Evolutionary conservation across 1,284 basidiomycete genomes (phyloP).

Genomic region (Trametes hirsuta): DNA sequence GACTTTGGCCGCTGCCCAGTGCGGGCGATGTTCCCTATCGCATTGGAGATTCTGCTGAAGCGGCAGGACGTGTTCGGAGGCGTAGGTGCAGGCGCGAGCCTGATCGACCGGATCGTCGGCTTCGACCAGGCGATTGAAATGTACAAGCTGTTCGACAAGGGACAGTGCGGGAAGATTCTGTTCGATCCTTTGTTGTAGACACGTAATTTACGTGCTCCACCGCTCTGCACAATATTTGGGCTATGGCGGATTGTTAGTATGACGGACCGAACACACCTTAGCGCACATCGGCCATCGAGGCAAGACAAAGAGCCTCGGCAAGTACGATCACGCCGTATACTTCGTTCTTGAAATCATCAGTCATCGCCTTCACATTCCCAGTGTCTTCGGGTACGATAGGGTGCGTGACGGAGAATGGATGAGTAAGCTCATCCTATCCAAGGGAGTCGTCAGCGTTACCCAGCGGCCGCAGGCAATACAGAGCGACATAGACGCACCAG

Average conservation of each 20-base stretch:
- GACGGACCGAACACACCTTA: no score
- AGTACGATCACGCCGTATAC: no score
- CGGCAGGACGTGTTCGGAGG: slow-evolving; percentile 71
- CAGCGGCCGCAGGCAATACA: slow-evolving; percentile 23
- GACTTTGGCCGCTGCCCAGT: slow-evolving; percentile 90
- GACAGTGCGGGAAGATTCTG: slow-evolving; percentile 70
- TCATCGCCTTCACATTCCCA: no score
- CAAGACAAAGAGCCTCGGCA: no score
- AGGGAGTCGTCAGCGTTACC: slow-evolving; percentile 22
- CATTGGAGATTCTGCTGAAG: slow-evolving; percentile 71
- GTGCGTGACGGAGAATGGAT: slow-evolving; percentile 5
- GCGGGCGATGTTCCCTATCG: slow-evolving; percentile 75
- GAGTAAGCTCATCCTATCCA: slow-evolving; percentile 22
- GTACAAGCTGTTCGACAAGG: slow-evolving; percentile 71
- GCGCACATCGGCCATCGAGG: no score
- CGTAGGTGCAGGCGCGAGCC: slow-evolving; percentile 57
- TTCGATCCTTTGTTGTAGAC: slow-evolving; percentile 65
- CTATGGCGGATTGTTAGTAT: background rate
- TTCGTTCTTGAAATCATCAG: no score
- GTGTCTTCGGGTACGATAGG: background rate
- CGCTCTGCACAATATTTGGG: background rate
- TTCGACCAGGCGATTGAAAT: slow-evolving; percentile 57
- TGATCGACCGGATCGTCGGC: slow-evolving; percentile 66
- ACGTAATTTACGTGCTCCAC: background rate
- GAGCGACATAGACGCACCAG: slow-evolving; percentile 18